Conservation (phyloP, 352 stramenopile genomes). For the Pythium aristosporum region DNA sequence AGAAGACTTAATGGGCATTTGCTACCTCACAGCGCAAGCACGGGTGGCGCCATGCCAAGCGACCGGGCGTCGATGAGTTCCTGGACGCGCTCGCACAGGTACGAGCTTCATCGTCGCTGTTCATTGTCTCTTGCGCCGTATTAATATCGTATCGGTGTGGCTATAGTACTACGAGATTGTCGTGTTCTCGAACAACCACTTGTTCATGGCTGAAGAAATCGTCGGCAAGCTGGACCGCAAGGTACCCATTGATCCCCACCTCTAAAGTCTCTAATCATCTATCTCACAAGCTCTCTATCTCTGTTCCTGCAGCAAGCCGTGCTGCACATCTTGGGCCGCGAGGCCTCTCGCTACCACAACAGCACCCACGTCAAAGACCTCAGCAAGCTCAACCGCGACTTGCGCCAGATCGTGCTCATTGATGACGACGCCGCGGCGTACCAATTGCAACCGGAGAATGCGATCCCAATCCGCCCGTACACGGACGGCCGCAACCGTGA, state of each 20-base stretch:
- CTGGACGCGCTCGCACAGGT: conserved; percentile 77
- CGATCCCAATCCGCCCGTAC: conserved; percentile 77
- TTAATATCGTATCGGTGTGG: not conserved
- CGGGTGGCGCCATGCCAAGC: conserved; percentile 86
- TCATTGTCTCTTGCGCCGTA: not conserved
- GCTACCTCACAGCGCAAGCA: conserved; percentile 62
- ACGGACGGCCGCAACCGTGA: conserved; percentile 77
- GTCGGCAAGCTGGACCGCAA: conserved; percentile 81
- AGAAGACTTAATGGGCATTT: conserved; percentile 1
- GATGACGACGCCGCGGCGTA: conserved; percentile 80
- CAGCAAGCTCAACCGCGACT: conserved; percentile 72
- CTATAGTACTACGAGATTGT: conserved; percentile 85
- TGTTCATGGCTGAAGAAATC: conserved; percentile 76
- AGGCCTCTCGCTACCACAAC: conserved; percentile 82
- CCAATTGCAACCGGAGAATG: conserved; percentile 84
- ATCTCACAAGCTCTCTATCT: not conserved
- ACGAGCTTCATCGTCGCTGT: conserved; percentile 1
- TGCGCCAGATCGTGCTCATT: conserved; percentile 82
- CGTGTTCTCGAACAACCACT: conserved; percentile 84
- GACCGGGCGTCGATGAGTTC: conserved; percentile 84
- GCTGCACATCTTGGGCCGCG: conserved; percentile 79
- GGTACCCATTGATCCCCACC: conserved; percentile 18
- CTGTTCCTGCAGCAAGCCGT: conserved; percentile 47
- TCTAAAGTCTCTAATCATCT: not conserved
- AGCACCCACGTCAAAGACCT: conserved; percentile 85